Base-by-base conservation (phyloP, 768 basidiomycete genomes). In the Boletus coccyginus region DNA sequence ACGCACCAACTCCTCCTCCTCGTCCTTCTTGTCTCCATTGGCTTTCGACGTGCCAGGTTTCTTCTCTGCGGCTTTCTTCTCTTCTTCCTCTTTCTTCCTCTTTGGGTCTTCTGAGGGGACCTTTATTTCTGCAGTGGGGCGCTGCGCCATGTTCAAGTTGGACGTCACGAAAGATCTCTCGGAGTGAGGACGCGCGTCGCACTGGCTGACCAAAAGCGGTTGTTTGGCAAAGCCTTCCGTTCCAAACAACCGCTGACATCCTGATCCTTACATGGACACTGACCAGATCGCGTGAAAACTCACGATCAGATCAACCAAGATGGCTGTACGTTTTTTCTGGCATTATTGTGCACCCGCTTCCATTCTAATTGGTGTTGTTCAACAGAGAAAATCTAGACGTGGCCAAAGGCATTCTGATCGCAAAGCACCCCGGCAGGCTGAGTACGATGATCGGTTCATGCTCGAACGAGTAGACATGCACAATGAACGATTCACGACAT, bases 1-100 rank as follows among this genome's bases (percentile, higher is more conserved):
- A 81, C 90, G 67, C 66, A 95, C 94, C 72, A 97, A 70, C 62
- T 95, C 85, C 60, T 83, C 79, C 38, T 74, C 85, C 63, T 91
- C 87, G 46, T 75, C 80, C 51, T 80, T 78, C 66, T 81, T 77
- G 57, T 77, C 77, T 42, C 82, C 79, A 63, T 77, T 75, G 35
- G 75, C 66, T 66, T 83, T 87, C 19, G 87, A 84, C 45, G 83
- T 67, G 39, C 80, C 79, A 50, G 83, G 75, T 47, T 79, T 77
- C 68, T 85, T 83, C 67, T 81, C 78, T 58, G 81, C 46, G 51
- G 46, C 46, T 49, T 66, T 62, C 59, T 73, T 77, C 17, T 75
- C 76, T 54, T 78, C 74, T 16, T 74, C 67, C 43, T 78, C 71
- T 53, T 78, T 76, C 72, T 89, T 88, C 76, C 85, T 84, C 76